Percentiles rank a stretch among this genome's conserved stretches.
phyloP scores from a whole-genome alignment of 163 green algal species.

The Coccomyxa subellipsoidea region DNA sequence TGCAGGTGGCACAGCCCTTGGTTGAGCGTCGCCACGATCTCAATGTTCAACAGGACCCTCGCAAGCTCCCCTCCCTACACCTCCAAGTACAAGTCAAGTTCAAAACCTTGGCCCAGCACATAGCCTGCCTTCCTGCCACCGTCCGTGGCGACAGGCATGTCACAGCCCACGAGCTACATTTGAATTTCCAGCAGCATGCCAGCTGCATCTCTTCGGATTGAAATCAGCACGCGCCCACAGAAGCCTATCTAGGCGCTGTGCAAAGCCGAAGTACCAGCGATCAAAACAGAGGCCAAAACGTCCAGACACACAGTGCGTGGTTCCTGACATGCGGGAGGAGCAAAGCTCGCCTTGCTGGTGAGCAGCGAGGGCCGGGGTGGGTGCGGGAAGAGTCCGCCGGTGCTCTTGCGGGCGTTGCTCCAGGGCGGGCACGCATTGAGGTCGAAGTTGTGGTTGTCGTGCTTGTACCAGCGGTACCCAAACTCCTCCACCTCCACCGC shows the following conservation, averaged over 20 bases:
- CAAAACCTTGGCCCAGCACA: neutral
- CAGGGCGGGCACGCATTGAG: neutral
- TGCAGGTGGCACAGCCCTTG: conserved; percentile 1
- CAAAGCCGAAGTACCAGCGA: no score
- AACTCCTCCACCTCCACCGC: neutral
- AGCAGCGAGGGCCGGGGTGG: neutral
- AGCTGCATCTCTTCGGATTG: no score
- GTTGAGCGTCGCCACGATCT: conserved; percentile 7
- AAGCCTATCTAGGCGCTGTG: no score
- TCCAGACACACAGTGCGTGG: no score
- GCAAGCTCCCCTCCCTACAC: neutral
- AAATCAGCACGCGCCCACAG: no score
- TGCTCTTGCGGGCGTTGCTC: neutral
- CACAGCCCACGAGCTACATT: no score
- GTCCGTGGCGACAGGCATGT: no score
- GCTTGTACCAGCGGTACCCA: neutral
- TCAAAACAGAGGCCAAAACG: no score
- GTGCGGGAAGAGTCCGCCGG: conserved; percentile 1
- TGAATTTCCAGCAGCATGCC: no score
- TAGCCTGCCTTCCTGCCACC: no score
- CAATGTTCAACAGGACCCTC: conserved; percentile 4
- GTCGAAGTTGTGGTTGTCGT: neutral
- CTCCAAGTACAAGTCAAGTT: neutral
- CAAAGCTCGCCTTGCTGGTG: neutral
- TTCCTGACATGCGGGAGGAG: neutral